phyloP scores from a whole-genome alignment of 2,329 filamentous ascomycete species.

The Colletotrichum sp. region DNA sequence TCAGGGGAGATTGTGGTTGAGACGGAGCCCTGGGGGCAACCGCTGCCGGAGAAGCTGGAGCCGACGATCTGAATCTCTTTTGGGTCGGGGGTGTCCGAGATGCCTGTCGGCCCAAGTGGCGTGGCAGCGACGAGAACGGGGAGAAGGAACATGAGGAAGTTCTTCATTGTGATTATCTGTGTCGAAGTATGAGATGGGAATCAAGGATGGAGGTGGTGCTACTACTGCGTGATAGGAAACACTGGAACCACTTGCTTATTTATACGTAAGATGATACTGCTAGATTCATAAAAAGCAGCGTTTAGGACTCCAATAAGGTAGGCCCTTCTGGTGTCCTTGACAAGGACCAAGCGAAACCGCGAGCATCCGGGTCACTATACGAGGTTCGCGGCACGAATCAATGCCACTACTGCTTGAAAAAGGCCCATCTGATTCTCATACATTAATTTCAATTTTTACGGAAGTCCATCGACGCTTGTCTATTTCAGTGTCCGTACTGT shows the following conservation, averaged over 20 bases:
- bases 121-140: conserved; percentile 41
- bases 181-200: neutral
- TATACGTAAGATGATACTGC: neutral
- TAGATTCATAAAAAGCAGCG: neutral
- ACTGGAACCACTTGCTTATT: neutral
- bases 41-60: conserved; percentile 47
- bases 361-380: neutral
- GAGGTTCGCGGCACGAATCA: neutral
- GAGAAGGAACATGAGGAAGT: conserved; percentile 35
- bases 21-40: conserved; percentile 48
- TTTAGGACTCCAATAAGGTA: neutral
- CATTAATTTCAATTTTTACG: neutral
- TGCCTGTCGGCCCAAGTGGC: conserved; percentile 34
- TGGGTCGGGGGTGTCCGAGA: conserved; percentile 41
- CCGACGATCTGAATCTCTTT: conserved; percentile 44
- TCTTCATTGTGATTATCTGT: conserved; percentile 39
- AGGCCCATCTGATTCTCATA: neutral
- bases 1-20: conserved; percentile 47
- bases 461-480: neutral
- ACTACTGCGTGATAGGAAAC: neutral
- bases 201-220: neutral
- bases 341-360: neutral
- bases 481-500: neutral
- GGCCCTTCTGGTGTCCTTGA: neutral
- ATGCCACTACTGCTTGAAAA: neutral